Evolutionary conservation across 148 eudicot species (phyloP), one percentile per base, ranked within the genome.

Genomic region (Rhododendron kiyosumense): DNA sequence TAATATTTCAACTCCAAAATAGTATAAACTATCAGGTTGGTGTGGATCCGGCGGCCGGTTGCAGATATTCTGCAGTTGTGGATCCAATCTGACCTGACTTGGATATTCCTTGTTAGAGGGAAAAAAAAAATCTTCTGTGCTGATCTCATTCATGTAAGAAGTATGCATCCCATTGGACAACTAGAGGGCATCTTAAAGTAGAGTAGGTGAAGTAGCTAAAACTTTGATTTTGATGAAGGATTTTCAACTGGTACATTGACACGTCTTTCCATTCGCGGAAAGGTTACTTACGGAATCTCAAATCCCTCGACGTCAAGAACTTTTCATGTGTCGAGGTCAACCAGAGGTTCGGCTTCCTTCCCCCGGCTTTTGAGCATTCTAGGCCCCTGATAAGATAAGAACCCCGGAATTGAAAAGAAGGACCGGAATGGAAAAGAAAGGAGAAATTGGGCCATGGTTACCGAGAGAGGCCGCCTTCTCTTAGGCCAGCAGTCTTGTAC

Each of bases 121-220:
- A 67, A n/a, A 26, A 65, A 26, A n/a, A 65, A 26, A n/a, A 8
- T 63, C 71, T 67, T 10, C 1, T 67, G 32, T 26, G 74, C 10
- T 28, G 34, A 67, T 67, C 32, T 14, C 74, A 67, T 67, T 11
- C 74, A 26, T 3, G 30, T 3, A 24, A 24, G 74, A 26, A 11
- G 15, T 67, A 67, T 26, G 74, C 74, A 14, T 59, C 65, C 65
- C 22, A 22, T 59, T 59, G 65, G 65, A 67, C 34, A 0, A 11
- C 74, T 11, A 26, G 74, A 67, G 32, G 30, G 30, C 71, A n/a
- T 8, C 71, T n/a, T 3, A 3, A 80, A 71, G 2, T 18, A 86
- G 63, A 78, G 82, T 77, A 76, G 88, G 88, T 83, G 77, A 83
- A 84, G 65, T 82, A 86, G 88, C 26, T 82, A 63, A 41, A 54